These are phyloP conservation scores for Haplosporangium sp. DNA, from an alignment of 371 early-diverging fungal genomes.

Conservation along the genomic window DNA sequence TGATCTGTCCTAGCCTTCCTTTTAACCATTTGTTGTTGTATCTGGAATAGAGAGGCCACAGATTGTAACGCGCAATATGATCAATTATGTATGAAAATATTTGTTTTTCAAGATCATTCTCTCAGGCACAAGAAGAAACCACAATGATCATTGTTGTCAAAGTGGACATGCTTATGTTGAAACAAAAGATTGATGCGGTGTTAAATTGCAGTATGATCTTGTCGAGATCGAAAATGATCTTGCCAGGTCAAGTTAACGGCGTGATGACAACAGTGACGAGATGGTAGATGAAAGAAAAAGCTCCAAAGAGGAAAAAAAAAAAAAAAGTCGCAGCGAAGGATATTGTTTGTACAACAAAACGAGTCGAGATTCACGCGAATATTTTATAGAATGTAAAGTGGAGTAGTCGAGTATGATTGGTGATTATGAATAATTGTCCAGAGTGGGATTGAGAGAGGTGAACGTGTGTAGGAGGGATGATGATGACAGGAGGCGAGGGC, in stretches of 20 bases:
- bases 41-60: background rate
- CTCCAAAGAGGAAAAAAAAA: background rate
- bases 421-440: background rate
- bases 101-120: background rate
- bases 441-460: background rate
- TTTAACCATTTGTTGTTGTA: background rate
- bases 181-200: background rate
- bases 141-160: background rate
- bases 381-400: background rate
- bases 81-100: background rate
- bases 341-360: background rate
- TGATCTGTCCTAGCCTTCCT: background rate
- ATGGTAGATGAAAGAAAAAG: background rate
- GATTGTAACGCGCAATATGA: background rate
- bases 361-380: background rate
- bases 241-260: background rate
- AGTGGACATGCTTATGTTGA: background rate
- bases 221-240: background rate
- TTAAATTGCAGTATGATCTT: background rate
- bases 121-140: background rate
- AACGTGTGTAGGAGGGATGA: background rate
- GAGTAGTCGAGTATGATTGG: background rate
- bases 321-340: background rate
- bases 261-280: background rate
- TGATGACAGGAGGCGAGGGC: background rate